Evolutionary conservation across 352 stramenopile species (phyloP), one percentile per base, ranked within the genome.

Genomic region (Globisporangium spinosum): DNA sequence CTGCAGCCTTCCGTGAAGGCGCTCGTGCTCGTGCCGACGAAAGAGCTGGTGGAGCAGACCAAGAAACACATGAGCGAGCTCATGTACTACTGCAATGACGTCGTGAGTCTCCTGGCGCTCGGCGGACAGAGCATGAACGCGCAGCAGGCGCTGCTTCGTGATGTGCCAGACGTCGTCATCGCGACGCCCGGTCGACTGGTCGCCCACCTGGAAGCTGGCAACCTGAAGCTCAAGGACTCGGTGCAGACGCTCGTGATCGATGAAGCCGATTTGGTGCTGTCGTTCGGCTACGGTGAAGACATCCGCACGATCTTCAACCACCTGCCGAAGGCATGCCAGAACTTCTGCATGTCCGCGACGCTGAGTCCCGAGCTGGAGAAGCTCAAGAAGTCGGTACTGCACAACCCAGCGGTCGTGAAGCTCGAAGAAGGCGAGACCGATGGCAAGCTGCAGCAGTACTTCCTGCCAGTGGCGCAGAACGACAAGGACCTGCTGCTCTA

Each of bases 401-500:
- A 99, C 85, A 99, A 98, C 67, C 96, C 97, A 2, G 97, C 97
- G 20, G 89, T 99, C 15, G 83, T 99, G 40, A 99, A 98, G 74
- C 83, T 99, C 34, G 94, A 99, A 76, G 91, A 98, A 68, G 88
- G 87, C 58, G 80, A 79, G 47, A 92, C 80, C 2, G 91, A 97
- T 55, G 91, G 93, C 51, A 91, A 97, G 58, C 79, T 99, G 47
- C 90, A 97, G 69, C 97, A 99, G 76, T 99, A 98, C 78, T 99
- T 98, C 74, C 67, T 99, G 29, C 76, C 85, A 3, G 78, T 99
- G 40, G 77, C 82, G 4, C 65, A 79, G 20, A 75, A 74, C 12
- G 97, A 99, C 80, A 99, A 99, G 76, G 94, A 98, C 65, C 72
- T 99, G 64, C 84, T 99, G 43, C 76, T 99, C 45, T 99, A 99